Evolutionary conservation across 352 stramenopile genomes (phyloP).

Genomic region (Halophytophthora polymorphica): DNA sequence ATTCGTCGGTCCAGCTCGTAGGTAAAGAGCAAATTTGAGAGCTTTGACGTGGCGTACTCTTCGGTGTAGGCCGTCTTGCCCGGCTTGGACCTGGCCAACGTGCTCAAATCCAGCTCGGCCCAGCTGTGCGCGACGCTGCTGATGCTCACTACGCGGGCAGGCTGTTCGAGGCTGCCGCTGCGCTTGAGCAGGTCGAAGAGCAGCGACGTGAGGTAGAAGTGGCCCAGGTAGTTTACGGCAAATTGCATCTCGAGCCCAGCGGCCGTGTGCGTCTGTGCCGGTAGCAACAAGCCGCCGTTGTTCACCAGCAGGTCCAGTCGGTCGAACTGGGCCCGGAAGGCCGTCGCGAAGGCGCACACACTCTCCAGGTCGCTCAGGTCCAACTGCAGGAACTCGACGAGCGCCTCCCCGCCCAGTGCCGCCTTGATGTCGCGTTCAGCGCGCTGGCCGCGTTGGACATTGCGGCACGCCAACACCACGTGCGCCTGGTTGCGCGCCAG

Average conservation of each 20-base stretch:
- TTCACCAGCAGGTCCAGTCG: slow-evolving; percentile 54
- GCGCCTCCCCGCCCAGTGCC: slow-evolving; percentile 9
- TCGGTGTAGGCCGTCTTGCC: slow-evolving; percentile 33
- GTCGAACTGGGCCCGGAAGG: slow-evolving; percentile 35
- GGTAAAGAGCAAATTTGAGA: slow-evolving; percentile 44
- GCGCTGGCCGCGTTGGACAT: slow-evolving; percentile 18
- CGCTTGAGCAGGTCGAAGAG: slow-evolving; percentile 47
- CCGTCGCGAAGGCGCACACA: slow-evolving; percentile 28
- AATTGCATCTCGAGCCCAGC: slow-evolving; percentile 59
- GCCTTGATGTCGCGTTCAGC: slow-evolving; percentile 26
- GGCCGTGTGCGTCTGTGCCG: slow-evolving; percentile 25
- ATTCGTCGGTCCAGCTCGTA: slow-evolving; percentile 41
- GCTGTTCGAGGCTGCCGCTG: slow-evolving; percentile 1
- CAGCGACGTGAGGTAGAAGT: slow-evolving; percentile 53
- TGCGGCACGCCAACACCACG: slow-evolving; percentile 87
- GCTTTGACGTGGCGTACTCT: slow-evolving; percentile 50
- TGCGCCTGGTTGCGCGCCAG: slow-evolving; percentile 55
- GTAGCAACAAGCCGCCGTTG: slow-evolving; percentile 53
- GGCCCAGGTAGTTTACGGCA: slow-evolving; percentile 55
- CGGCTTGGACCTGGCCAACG: slow-evolving; percentile 21
- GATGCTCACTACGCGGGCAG: slow-evolving; percentile 32
- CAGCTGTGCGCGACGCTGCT: slow-evolving; percentile 35
- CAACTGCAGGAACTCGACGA: slow-evolving; percentile 39
- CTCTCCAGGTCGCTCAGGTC: slow-evolving; percentile 42
- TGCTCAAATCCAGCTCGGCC: slow-evolving; percentile 26